Evolutionary conservation across 495 filamentous ascomycete species (phyloP).

Genomic region (Xylaria grammica): DNA sequence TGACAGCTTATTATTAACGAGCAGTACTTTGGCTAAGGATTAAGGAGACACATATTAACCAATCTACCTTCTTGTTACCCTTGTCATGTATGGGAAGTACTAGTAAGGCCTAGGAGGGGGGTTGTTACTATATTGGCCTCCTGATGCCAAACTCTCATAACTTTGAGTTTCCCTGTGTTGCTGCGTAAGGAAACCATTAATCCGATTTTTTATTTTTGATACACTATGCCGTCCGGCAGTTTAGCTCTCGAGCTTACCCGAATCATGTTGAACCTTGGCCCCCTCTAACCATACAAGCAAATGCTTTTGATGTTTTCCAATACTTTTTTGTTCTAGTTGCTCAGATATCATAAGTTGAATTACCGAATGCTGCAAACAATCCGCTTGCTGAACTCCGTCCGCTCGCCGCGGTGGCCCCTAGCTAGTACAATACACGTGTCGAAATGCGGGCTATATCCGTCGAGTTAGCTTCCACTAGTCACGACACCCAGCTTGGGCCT

Average conservation of each 20-base stretch:
- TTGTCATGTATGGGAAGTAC: background rate
- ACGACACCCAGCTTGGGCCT: constrained; percentile 1
- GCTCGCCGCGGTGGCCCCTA: background rate
- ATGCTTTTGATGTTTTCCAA: constrained; percentile 44
- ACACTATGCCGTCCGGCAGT: background rate
- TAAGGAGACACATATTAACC: no score
- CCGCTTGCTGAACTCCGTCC: constrained; percentile 3
- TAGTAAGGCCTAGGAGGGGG: no score
- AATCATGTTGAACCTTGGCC: constrained; percentile 55
- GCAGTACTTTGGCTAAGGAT: no score
- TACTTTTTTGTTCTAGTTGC: constrained; percentile 34
- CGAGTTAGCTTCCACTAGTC: constrained; percentile 25
- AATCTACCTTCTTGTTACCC: background rate
- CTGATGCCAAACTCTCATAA: no score
- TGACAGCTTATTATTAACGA: no score
- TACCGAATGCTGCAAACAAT: constrained; percentile 23
- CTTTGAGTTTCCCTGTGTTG: no score
- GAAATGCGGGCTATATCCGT: constrained; percentile 71
- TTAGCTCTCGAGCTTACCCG: background rate
- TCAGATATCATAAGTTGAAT: constrained; percentile 26
- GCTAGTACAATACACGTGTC: constrained; percentile 86
- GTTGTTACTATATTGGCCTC: no score
- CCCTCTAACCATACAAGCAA: constrained; percentile 47
- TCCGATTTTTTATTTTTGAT: background rate
- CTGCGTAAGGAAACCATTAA: no score